These are phyloP conservation scores for Lodderomyces orthopsilosis DNA, from an alignment of 1,139 yeast genomes.

Conservation along the genomic window DNA sequence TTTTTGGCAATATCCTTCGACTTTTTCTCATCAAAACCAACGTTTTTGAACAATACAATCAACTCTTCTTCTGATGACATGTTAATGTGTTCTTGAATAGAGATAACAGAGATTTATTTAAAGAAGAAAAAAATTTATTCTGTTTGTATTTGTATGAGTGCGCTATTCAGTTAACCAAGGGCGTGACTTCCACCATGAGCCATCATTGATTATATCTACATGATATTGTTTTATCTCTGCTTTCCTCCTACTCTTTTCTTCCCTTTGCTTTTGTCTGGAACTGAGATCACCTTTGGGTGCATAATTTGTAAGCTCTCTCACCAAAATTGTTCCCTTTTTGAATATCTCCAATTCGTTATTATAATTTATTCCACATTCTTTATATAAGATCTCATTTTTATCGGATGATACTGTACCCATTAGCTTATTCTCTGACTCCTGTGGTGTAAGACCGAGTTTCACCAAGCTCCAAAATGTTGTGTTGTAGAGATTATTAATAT, in stretches of 20 bases:
- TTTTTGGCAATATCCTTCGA: slow-evolving; percentile 76
- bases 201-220: slow-evolving; percentile 55
- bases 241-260: slow-evolving; percentile 40
- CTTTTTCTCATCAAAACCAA: slow-evolving; percentile 73
- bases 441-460: slow-evolving; percentile 66
- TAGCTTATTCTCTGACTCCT: slow-evolving; percentile 72
- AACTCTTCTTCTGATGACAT: slow-evolving; percentile 25
- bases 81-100: neutral
- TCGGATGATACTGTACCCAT: slow-evolving; percentile 78
- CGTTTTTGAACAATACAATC: slow-evolving; percentile 45
- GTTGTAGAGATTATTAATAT: slow-evolving; percentile 88
- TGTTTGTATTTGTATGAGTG: neutral
- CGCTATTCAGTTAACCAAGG: slow-evolving; percentile 28
- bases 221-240: slow-evolving; percentile 48
- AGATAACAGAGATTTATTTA: neutral
- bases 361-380: slow-evolving; percentile 78
- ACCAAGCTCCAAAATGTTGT: slow-evolving; percentile 92
- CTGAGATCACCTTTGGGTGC: slow-evolving; percentile 19
- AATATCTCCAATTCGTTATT: slow-evolving; percentile 86
- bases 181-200: slow-evolving; percentile 51
- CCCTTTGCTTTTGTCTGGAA: slow-evolving; percentile 50
- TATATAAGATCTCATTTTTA: slow-evolving; percentile 81
- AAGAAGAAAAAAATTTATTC: neutral
- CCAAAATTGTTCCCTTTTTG: slow-evolving; percentile 79
- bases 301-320: slow-evolving; percentile 45